These are phyloP conservation scores for Schizochytrium sp. DNA, from an alignment of 108 stramenopile species.

Conservation along the genomic window DNA sequence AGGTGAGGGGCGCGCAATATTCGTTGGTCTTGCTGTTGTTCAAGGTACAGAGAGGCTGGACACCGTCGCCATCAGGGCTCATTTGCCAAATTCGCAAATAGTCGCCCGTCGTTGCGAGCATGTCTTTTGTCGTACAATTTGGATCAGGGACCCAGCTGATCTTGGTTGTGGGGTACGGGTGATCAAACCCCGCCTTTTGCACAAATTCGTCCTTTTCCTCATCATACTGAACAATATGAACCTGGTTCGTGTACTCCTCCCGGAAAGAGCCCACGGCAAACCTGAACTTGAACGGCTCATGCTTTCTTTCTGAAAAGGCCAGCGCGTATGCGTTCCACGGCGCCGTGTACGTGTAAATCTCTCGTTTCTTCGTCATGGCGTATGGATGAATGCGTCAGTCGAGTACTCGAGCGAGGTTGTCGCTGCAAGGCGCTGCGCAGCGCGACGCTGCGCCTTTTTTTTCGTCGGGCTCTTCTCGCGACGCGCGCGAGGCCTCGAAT, in stretches of 20 bases:
- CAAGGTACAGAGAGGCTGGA: neutral
- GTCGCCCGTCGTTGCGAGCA: conserved; percentile 94
- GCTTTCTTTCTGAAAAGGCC: conserved; percentile 73
- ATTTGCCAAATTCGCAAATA: conserved; percentile 86
- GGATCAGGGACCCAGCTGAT: conserved; percentile 73
- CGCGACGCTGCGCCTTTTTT: no score
- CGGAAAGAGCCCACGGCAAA: conserved; percentile 89
- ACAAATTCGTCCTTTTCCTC: conserved; percentile 9
- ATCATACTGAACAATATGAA: conserved; percentile 26
- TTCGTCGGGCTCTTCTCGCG: no score
- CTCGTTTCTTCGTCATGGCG: conserved; percentile 52
- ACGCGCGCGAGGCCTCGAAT: no score
- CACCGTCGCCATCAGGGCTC: neutral
- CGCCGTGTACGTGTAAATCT: conserved; percentile 94
- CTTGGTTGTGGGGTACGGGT: conserved; percentile 89
- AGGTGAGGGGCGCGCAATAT: conserved; percentile 83
- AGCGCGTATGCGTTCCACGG: conserved; percentile 90
- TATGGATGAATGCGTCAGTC: no score
- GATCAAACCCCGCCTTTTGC: conserved; percentile 57
- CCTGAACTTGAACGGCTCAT: conserved; percentile 67
- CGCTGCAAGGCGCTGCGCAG: no score
- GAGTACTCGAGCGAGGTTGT: no score
- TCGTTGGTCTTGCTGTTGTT: conserved; percentile 77
- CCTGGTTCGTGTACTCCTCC: conserved; percentile 91
- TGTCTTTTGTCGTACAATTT: conserved; percentile 54